Conservation (phyloP, 1,139 yeast species). For the Debaryomyces sp. region DNA sequence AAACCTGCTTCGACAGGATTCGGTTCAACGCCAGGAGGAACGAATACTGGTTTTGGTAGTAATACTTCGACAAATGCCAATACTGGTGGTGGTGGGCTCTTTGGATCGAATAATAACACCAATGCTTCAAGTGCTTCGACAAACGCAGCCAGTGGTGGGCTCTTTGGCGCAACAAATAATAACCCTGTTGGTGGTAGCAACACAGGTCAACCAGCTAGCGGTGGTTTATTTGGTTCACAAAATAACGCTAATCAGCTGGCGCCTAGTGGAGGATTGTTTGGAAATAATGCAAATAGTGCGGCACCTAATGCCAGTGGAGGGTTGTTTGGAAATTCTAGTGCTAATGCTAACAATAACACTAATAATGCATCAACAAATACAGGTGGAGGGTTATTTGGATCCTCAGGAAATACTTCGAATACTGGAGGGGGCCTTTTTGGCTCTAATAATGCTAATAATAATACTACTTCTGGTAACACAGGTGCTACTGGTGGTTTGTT, state of each 20-base stretch:
- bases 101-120: constrained; percentile 1
- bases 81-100: constrained; percentile 1
- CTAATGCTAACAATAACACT: not conserved
- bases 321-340: constrained; percentile 9
- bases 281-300: constrained; percentile 7
- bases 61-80: constrained; percentile 2
- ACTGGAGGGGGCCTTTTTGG: constrained; percentile 6
- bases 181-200: not conserved
- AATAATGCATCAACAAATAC: constrained; percentile 2
- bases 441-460: constrained; percentile 3
- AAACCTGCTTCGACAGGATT: constrained; percentile 11
- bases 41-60: constrained; percentile 9
- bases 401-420: constrained; percentile 3
- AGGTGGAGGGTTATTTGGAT: constrained; percentile 13
- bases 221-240: constrained; percentile 30
- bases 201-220: constrained; percentile 13
- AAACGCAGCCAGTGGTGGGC: not conserved
- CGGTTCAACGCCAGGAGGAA: constrained; percentile 5
- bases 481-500: constrained; percentile 10
- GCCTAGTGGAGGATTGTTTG: constrained; percentile 27
- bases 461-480: constrained; percentile 1
- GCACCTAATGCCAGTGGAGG: constrained; percentile 9
- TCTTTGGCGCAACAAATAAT: constrained; percentile 7
- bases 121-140: not conserved
- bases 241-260: constrained; percentile 12